A percentile compares a stretch with the other conserved stretches of the same genome.
phyloP scores from a whole-genome alignment of 306 rosid species.

The Lablab purpureus region DNA sequence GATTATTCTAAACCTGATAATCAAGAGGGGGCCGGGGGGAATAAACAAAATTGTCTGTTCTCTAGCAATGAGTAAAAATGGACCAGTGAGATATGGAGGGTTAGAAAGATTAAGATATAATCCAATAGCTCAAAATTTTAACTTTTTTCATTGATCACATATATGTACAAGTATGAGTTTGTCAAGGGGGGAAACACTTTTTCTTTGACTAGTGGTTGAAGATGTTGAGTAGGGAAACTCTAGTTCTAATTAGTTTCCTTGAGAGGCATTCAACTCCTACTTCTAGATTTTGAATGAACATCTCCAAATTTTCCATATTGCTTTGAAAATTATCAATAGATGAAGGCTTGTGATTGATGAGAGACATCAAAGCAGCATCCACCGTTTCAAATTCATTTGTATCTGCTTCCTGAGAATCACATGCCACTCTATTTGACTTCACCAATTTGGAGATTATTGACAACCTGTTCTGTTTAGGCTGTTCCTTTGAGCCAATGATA shows the following conservation, averaged over 20 bases:
- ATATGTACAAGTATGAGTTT: constrained; percentile 30
- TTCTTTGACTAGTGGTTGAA: constrained; percentile 38
- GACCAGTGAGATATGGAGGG: background rate
- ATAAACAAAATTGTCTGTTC: background rate
- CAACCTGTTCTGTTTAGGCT: constrained; percentile 30
- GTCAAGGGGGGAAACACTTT: background rate
- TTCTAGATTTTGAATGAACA: constrained; percentile 48
- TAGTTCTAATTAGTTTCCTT: constrained; percentile 41
- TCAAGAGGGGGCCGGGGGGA: background rate
- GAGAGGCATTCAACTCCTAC: constrained; percentile 30
- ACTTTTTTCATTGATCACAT: constrained; percentile 19
- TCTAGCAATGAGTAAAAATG: background rate
- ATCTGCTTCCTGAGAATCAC: constrained; percentile 6
- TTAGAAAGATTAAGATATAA: background rate
- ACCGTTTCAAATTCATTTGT: constrained; percentile 44
- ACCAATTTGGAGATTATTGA: constrained; percentile 42
- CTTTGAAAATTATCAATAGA: constrained; percentile 16
- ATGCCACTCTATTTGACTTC: constrained; percentile 34
- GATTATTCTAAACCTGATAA: constrained; percentile 1
- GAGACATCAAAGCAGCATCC: constrained; percentile 35
- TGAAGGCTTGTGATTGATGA: constrained; percentile 33
- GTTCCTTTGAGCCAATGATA: constrained; percentile 31
- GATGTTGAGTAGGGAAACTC: constrained; percentile 53
- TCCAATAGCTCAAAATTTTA: background rate
- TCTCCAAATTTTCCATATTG: constrained; percentile 33